Percentiles rank a stretch among this genome's conserved stretches.
These are phyloP conservation scores for Durusdinium trenchii DNA, from an alignment of 73 alveolate species.

Conservation along the genomic window DNA sequence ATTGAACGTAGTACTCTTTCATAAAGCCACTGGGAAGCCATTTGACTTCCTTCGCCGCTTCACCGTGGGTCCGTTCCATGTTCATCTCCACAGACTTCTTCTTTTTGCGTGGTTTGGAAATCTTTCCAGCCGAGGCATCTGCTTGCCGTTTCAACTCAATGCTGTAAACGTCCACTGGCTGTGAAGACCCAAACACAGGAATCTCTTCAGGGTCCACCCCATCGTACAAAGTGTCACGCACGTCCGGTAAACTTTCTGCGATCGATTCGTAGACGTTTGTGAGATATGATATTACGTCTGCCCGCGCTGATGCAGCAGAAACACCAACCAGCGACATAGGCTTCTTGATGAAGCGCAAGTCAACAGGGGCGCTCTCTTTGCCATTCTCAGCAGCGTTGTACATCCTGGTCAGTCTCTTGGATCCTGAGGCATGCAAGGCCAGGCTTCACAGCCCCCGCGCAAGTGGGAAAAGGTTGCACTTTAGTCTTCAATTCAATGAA, in stretches of 20 bases:
- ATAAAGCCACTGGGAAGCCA: too few species aligned
- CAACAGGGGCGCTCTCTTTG: not conserved
- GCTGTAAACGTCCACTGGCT: not conserved
- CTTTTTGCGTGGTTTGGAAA: not conserved
- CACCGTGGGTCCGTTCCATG: not conserved
- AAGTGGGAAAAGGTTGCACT: not conserved
- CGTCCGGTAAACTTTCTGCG: not conserved
- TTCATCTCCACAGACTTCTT: not conserved
- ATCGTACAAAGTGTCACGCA: conserved; percentile 3
- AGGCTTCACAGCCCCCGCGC: not conserved
- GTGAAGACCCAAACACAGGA: not conserved
- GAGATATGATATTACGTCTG: conserved; percentile 23
- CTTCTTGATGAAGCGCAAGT: conserved; percentile 8
- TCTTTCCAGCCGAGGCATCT: not conserved
- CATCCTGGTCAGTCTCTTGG: not conserved
- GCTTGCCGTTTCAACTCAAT: not conserved
- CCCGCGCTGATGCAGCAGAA: not conserved
- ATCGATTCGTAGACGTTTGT: not conserved
- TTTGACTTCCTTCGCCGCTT: not conserved
- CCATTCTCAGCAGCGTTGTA: not conserved
- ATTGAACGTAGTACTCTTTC: too few species aligned
- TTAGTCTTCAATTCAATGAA: not conserved
- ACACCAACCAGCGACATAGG: not conserved
- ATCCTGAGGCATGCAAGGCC: not conserved
- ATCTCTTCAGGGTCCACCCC: not conserved